These are phyloP conservation scores for Kalanchoe fedtschenkoi DNA, from an alignment of 164 flowering plant species.

Conservation along the genomic window DNA sequence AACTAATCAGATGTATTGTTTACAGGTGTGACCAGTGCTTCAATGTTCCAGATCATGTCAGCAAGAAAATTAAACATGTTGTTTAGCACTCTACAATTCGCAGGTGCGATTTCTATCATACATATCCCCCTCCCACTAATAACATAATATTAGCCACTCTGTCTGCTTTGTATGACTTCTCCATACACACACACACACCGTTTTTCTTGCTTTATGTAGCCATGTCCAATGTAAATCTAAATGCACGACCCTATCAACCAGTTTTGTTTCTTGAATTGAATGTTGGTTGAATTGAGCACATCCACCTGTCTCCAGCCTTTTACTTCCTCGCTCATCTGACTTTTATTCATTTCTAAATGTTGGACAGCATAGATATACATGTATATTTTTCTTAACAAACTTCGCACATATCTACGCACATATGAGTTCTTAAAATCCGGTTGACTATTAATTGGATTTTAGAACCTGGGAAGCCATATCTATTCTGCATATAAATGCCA, in stretches of 20 bases:
- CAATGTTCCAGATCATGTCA: neutral
- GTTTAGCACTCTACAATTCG: neutral
- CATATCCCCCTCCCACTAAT: neutral
- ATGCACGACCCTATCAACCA: too few species aligned
- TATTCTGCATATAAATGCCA: neutral
- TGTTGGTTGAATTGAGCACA: neutral
- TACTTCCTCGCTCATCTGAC: neutral
- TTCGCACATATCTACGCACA: too few species aligned
- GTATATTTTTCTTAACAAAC: too few species aligned
- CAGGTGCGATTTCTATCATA: neutral
- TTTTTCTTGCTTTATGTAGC: too few species aligned
- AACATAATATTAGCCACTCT: neutral
- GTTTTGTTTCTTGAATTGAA: neutral
- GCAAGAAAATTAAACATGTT: neutral
- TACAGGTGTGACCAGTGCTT: neutral
- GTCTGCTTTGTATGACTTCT: neutral
- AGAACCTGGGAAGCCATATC: neutral
- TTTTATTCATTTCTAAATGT: neutral
- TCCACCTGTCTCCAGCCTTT: too few species aligned
- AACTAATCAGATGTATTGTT: too few species aligned
- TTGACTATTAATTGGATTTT: too few species aligned
- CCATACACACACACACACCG: neutral
- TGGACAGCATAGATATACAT: too few species aligned
- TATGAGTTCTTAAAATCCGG: too few species aligned
- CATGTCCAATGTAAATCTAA: too few species aligned